Evolutionary conservation across 257 asterid genomes (phyloP).

Genomic region (Penstemon barbatus): DNA sequence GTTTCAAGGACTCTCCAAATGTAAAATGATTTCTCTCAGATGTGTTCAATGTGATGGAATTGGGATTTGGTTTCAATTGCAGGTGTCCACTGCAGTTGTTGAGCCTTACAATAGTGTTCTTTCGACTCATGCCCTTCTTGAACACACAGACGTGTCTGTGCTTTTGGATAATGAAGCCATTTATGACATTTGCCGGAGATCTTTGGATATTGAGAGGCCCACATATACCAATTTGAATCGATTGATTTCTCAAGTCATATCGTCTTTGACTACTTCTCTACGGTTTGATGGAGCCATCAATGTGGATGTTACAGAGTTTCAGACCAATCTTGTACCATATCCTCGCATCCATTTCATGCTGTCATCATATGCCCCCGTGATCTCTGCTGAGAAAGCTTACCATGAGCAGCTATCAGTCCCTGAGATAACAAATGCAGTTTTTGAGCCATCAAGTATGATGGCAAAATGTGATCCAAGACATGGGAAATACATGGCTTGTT

Average conservation of each 20-base stretch:
- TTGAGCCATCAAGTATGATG: constrained; percentile 96
- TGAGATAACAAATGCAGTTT: constrained; percentile 85
- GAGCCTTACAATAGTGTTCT: constrained; percentile 97
- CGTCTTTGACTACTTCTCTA: constrained; percentile 81
- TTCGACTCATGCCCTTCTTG: constrained; percentile 89
- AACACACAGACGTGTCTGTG: constrained; percentile 84
- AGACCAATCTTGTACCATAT: constrained; percentile 91
- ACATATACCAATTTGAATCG: constrained; percentile 83
- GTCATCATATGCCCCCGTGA: constrained; percentile 92
- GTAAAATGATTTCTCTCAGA: neutral
- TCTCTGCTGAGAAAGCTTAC: constrained; percentile 89
- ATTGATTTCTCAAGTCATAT: constrained; percentile 80
- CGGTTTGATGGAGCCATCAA: constrained; percentile 92
- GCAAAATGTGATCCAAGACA: constrained; percentile 96
- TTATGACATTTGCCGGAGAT: constrained; percentile 83
- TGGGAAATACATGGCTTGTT: constrained; percentile 93
- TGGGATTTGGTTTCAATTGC: constrained; percentile 21
- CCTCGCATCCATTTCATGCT: constrained; percentile 97
- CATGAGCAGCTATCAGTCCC: constrained; percentile 89
- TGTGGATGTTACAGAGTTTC: constrained; percentile 86
- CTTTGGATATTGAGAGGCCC: constrained; percentile 90
- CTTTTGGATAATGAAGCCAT: constrained; percentile 92
- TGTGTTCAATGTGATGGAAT: constrained; percentile 10
- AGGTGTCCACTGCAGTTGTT: constrained; percentile 67
- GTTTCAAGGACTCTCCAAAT: neutral